These are phyloP conservation scores for Lactifluus echinatus DNA, from an alignment of 768 basidiomycete species.

Conservation along the genomic window DNA sequence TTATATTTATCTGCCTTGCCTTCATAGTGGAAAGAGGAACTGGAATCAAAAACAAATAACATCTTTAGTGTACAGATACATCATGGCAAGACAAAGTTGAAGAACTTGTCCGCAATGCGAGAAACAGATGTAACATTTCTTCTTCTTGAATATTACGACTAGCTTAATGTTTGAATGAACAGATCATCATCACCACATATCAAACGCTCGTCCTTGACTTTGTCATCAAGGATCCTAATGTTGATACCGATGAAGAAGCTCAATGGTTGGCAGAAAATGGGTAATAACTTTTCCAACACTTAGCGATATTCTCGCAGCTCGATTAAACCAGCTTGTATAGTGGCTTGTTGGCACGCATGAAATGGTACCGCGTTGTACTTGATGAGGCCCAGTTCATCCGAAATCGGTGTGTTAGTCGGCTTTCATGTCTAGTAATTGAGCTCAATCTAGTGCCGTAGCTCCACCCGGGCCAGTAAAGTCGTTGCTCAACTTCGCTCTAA, in stretches of 20 bases:
- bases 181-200: slow-evolving; percentile 74
- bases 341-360: slow-evolving; percentile 51
- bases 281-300: slow-evolving; percentile 25
- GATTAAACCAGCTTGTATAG: slow-evolving; percentile 19
- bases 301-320: background rate
- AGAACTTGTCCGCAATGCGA: slow-evolving; percentile 41
- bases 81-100: slow-evolving; percentile 62
- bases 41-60: slow-evolving; percentile 56
- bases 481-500: slow-evolving; percentile 52
- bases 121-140: slow-evolving; percentile 39
- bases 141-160: background rate
- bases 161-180: background rate
- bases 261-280: slow-evolving; percentile 44
- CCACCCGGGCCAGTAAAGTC: slow-evolving; percentile 49
- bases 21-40: slow-evolving; percentile 62
- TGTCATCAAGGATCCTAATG: slow-evolving; percentile 36
- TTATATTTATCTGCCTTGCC: background rate
- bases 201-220: slow-evolving; percentile 61
- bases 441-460: slow-evolving; percentile 25
- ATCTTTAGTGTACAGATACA: slow-evolving; percentile 59
- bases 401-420: slow-evolving; percentile 38
- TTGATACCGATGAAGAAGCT: slow-evolving; percentile 38
- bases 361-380: slow-evolving; percentile 62
- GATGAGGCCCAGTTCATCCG: slow-evolving; percentile 78
- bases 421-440: background rate